Percentiles rank a stretch among this genome's conserved stretches.
Conservation (phyloP, 2,329 filamentous ascomycete species). For the Aspergillus sp. region DNA sequence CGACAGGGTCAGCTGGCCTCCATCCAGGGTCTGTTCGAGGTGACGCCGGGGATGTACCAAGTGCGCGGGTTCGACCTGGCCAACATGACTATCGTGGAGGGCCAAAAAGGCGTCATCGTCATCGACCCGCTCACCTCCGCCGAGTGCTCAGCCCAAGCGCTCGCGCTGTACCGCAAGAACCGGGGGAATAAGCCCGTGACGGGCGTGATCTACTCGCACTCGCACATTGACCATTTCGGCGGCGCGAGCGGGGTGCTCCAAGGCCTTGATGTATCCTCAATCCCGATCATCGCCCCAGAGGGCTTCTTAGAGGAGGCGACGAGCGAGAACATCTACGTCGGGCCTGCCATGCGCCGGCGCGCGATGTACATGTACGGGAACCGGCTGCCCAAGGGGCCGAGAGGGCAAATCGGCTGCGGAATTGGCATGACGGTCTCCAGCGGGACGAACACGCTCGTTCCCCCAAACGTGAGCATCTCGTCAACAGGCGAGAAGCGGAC, state of each 20-base stretch:
- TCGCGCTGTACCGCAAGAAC: conserved; percentile 34
- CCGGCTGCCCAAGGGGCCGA: conserved; percentile 24
- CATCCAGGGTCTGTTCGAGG: conserved; percentile 36
- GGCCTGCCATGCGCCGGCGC: conserved; percentile 40
- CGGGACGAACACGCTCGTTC: conserved; percentile 33
- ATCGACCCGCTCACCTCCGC: conserved; percentile 39
- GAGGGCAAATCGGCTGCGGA: conserved; percentile 39
- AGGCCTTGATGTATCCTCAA: background rate
- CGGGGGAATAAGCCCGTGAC: conserved; percentile 22
- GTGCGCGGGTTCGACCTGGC: conserved; percentile 42
- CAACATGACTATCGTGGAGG: conserved; percentile 43
- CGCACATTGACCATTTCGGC: conserved; percentile 41
- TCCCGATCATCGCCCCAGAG: conserved; percentile 34
- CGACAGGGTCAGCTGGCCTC: conserved; percentile 32
- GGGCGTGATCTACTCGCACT: conserved; percentile 44
- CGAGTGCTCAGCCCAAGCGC: conserved; percentile 35
- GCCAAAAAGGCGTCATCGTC: conserved; percentile 36
- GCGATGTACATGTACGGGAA: conserved; percentile 43
- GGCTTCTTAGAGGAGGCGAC: conserved; percentile 41
- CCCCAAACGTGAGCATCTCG: conserved; percentile 34
- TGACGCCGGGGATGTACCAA: conserved; percentile 40
- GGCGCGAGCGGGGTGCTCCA: conserved; percentile 25
- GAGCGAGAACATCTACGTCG: conserved; percentile 41
- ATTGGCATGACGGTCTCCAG: conserved; percentile 32
- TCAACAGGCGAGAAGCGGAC: conserved; percentile 29